Base-by-base conservation (phyloP, 805 yeast species). In the Saturnispora galanensis region DNA sequence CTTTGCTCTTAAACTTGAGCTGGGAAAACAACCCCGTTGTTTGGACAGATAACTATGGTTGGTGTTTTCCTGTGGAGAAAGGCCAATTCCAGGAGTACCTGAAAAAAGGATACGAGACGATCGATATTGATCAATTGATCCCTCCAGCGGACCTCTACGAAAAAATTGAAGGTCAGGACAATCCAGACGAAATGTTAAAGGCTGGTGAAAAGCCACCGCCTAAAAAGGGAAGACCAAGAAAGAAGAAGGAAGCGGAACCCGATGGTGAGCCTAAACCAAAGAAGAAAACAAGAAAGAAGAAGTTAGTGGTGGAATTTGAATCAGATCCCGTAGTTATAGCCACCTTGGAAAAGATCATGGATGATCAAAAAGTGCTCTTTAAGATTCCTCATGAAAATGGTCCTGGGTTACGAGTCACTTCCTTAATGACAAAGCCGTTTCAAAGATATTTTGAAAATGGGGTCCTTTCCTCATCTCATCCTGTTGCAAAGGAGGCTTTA, bases 351-450 rank as follows among this genome's bases (percentile, higher is more conserved):
- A 40, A 42, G 12, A 15, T 51, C 5, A n/a, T 39, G 7, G 9
- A 34, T 3, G 34, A 32, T 7, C 10, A 28, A 4, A 38, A 60
- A 26, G 43, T 57, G 1, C 42, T 63, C 39, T 85, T 87, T 62
- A 84, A 81, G 59, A 68, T 93, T 16, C 97, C 97, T 0, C 97
- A 90, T 58, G 88, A 88, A 12, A 84, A 81, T 50, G 97, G 97
- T 0, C 81, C 84, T 1, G 61, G 62, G 1, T 76, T 76, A 28
- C 71, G 95, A 50, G 82, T 95, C 41, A 79, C 94, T 0, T 73
- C 76, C 8, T 69, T 94, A 8, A 70, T 93, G 64, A 78, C 95
- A 31, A 93, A 93, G 56, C 70, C 79, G 3, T 93, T 81, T 55
- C 56, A 81, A 26, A 66, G 76, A 30, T 76, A 71, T 52, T 88